A percentile compares a stretch with the other conserved stretches of the same genome.
Conservation (phyloP, 163 green algal species). For the Dunaliella salina region DNA sequence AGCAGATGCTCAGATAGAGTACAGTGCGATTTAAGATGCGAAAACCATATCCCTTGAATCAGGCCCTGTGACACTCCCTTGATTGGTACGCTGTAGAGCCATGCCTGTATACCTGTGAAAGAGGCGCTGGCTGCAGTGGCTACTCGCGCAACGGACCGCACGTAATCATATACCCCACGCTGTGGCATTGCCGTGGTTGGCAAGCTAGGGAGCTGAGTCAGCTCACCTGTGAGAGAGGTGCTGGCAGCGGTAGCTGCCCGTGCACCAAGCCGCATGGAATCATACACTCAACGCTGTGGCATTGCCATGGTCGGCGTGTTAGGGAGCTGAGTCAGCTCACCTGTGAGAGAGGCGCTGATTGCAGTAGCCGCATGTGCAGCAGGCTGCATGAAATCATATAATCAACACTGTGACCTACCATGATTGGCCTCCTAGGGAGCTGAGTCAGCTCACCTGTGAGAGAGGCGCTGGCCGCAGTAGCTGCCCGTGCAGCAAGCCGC, state of each 20-base stretch:
- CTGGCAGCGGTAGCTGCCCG: slow-evolving; percentile 3
- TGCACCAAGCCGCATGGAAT: not conserved
- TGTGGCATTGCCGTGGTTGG: too few relatives aligned
- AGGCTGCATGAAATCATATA: not conserved
- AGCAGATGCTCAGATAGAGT: too few relatives aligned
- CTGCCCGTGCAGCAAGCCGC: slow-evolving; percentile 5
- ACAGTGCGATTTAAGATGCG: too few relatives aligned
- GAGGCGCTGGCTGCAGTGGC: not conserved
- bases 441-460: not conserved
- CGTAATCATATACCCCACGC: too few relatives aligned
- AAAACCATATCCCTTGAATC: too few relatives aligned
- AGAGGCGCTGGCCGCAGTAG: slow-evolving; percentile 10
- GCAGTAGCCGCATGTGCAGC: not conserved
- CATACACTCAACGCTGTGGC: too few relatives aligned
- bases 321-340: not conserved
- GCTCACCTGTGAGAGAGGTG: slow-evolving; percentile 11
- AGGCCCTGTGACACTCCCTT: too few relatives aligned
- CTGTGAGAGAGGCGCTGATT: not conserved
- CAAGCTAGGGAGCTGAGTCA: too few relatives aligned
- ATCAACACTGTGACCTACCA: too few relatives aligned
- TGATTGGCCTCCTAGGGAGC: not conserved
- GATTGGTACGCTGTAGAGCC: not conserved
- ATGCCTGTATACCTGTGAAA: not conserved
- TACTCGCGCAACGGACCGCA: not conserved
- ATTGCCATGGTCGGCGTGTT: too few relatives aligned